Evolutionary conservation across 495 filamentous ascomycete genomes (phyloP).

Genomic region (Cryomyces minteri): DNA sequence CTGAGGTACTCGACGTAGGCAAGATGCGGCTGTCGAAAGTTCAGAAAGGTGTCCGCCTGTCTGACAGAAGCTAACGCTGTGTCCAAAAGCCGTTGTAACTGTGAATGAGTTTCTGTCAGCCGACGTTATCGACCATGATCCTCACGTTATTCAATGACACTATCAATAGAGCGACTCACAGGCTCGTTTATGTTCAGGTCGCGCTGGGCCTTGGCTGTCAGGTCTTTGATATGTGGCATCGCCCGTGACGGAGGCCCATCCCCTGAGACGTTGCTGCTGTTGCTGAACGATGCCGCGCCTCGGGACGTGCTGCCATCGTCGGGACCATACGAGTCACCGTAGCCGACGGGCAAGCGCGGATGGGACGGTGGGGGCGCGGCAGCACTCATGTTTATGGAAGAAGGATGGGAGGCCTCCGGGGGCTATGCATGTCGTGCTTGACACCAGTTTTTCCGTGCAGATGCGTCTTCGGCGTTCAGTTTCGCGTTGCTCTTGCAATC

Average conservation of each 20-base stretch:
- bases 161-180: not conserved
- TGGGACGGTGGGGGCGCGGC: too few species aligned
- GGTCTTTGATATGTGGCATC: constrained; percentile 1
- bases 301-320: too few species aligned
- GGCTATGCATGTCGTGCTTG: too few species aligned
- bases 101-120: constrained; percentile 1
- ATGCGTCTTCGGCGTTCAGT: too few species aligned
- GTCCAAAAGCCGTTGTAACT: constrained; percentile 6
- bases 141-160: not conserved
- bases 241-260: not conserved
- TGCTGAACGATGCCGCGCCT: too few species aligned
- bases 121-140: not conserved
- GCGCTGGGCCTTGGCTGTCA: not conserved
- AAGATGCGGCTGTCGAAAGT: constrained; percentile 29
- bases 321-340: too few species aligned
- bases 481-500: too few species aligned
- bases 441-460: too few species aligned
- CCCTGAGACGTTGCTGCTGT: too few species aligned
- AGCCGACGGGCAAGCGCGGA: too few species aligned
- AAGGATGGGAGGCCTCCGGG: too few species aligned
- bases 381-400: too few species aligned
- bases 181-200: not conserved
- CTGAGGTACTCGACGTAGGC: constrained; percentile 65
- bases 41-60: constrained; percentile 10
- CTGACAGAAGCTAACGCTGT: constrained; percentile 10